Conservation (phyloP, 768 basidiomycete species). For the Collybia sordida region DNA sequence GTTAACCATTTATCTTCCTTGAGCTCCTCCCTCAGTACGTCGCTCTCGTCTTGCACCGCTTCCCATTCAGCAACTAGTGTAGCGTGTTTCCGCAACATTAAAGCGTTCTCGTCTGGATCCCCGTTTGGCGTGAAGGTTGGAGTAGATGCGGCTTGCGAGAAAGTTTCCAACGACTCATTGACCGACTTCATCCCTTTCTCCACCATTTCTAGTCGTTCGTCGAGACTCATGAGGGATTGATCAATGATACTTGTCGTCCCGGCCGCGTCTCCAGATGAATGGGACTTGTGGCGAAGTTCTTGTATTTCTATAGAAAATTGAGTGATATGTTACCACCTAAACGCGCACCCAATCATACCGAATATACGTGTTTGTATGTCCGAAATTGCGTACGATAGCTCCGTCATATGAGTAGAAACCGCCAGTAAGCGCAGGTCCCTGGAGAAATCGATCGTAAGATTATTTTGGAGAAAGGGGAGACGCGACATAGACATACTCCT, state of each 20-base stretch:
- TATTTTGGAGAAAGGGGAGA: background rate
- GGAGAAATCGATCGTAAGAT: conserved; percentile 2
- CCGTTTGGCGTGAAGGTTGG: conserved; percentile 42
- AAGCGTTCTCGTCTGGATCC: conserved; percentile 38
- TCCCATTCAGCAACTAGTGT: conserved; percentile 80
- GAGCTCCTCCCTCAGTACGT: conserved; percentile 84
- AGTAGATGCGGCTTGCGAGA: conserved; percentile 47
- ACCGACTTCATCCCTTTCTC: conserved; percentile 70
- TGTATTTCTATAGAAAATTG: conserved; percentile 67
- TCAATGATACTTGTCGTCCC: conserved; percentile 74
- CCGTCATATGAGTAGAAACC: conserved; percentile 83
- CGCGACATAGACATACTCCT: conserved; percentile 68
- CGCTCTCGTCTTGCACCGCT: conserved; percentile 73
- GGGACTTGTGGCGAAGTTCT: conserved; percentile 87
- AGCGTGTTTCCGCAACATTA: conserved; percentile 72
- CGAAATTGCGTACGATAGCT: conserved; percentile 82
- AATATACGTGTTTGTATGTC: conserved; percentile 92
- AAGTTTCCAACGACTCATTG: conserved; percentile 63
- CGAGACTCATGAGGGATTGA: conserved; percentile 74
- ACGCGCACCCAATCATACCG: conserved; percentile 43
- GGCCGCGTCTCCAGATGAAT: conserved; percentile 55
- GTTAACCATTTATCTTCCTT: conserved; percentile 98
- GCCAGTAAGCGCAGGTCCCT: conserved; percentile 79
- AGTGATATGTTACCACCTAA: conserved; percentile 1
- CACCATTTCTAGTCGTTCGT: conserved; percentile 76